Base-by-base conservation (phyloP, 2,329 filamentous ascomycete species). In the Calonectria leucothoes region DNA sequence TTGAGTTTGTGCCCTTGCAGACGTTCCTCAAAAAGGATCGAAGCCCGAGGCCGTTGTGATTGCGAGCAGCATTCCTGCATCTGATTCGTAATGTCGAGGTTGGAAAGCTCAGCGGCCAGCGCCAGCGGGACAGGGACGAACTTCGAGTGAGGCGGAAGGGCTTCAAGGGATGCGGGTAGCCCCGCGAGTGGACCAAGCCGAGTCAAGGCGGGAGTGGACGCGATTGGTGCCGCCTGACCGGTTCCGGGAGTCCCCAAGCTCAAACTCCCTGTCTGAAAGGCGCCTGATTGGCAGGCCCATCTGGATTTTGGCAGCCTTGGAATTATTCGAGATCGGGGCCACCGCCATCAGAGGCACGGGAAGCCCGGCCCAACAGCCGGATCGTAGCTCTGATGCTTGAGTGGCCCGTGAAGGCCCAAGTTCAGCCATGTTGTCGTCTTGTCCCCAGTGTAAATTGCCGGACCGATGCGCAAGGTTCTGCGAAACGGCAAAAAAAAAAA, bases 171-270 rank as follows among this genome's bases (percentile, higher is more conserved):
- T 75, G 70, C 78, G 79, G 79, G 79, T 79, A 79, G 77, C 75
- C 76, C 76, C 79, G 78, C 76, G 66, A 64, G 79, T 78, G 79
- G 79, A 79, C 75, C 73, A 64, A 25, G 61, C 64, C 57, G 72
- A 76, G 75, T 77, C 74, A 71, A 78, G 76, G 75, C 79, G 79
- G 79, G 77, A 81, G 73, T 65, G 76, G 73, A 78, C 78, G 79
- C 77, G 79, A 81, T 81, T 81, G 79, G 79, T 81, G 78, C 79
- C 79, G 68, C 64, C 74, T 76, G 77, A 78, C 76, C 79, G 79
- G 79, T 80, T 81, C 79, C 66, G 76, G 77, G 70, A 74, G 72
- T 52, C 63, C 57, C 57, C 72, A 77, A 70, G 65, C 70, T 71
- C 78, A 78, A 79, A 78, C 70, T 70, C 48, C 72, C 74, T 71